Base-by-base conservation (phyloP, 768 basidiomycete genomes). In the Russula lepida region DNA sequence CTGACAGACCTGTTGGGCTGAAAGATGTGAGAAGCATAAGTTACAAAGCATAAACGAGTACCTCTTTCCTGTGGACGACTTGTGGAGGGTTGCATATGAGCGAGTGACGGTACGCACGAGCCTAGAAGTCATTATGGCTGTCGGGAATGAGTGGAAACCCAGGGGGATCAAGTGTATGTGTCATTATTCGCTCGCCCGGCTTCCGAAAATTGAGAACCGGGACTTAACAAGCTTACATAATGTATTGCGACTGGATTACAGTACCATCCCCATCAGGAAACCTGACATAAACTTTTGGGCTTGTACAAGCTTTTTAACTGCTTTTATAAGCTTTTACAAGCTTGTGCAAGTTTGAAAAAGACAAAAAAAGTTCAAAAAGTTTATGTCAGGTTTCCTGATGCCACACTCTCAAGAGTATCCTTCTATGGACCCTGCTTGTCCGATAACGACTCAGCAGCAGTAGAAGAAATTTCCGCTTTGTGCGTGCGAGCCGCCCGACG, bases 1-100 rank as follows among this genome's bases (percentile, higher is more conserved):
- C 17, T 7, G 25, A 53, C 65, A 37, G 25, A 66, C 66, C 66
- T 62, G 66, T 66, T 30, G 66, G 64, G n/a, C 66, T 66, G 23
- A 28, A 49, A 23, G 43, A 49, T 51, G 37, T 59, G 49, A 64
- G 62, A 21, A 32, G 32, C 30, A 47, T 32, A 23, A 8, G 19
- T 15, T 33, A 15, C 9, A 63, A 32, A 30, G 27, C 37, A 19
- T 6, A 28, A 12, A n/a, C 7, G n/a, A 49, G 25, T 56, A 68
- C 62, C 66, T 67, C 47, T 59, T 62, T 54, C 57, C 49, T 35
- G 56, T 6, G 1, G 51, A 25, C 28, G 53, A 30, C 13, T 51
- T 61, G 27, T 58, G 52, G 23, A 62, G 44, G 3, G 65, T 65
- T 7, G 64, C 65, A 53, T 64, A 66, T 9, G 65, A 56, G 33